Base-by-base conservation (phyloP, 352 stramenopile species). In the Pythium brachiatum region DNA sequence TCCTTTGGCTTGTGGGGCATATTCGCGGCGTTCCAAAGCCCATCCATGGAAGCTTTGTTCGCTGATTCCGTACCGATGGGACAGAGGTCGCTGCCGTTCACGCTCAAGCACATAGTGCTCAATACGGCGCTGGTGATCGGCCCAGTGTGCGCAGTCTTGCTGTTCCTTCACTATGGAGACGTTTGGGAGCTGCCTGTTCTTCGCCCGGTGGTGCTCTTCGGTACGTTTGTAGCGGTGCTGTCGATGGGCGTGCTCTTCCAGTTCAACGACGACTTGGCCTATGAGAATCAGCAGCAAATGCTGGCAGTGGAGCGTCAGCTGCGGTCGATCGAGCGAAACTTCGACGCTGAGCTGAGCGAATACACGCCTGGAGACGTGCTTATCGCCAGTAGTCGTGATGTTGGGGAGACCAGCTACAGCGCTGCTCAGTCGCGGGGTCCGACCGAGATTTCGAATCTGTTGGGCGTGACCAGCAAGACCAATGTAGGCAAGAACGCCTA, bases 221-320 rank as follows among this genome's bases (percentile, higher is more conserved):
- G 88, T 5, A 69, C 76, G 20, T 64, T 89, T 29, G 53, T 96
- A 20, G 80, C 77, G 23, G 64, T 86, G 15, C 48, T 88, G 18
- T 70, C 79, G 16, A 72, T 95, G 64, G 44, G 88, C 0, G 18
- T 86, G 23, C 64, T 96, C 8, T 92, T 94, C 53, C 71, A 78
- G 53, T 87, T 96, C 60, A 78, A 92, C 56, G 88, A 96, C 57
- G 86, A 92, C 64, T 52, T 81, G 18, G 79, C 88, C 8, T 86
- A 76, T 41, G 83, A 93, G 62, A 89, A 89, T 55, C 67, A 83
- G 15, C 65, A 81, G 61, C 70, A 78, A 18, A 62, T 82, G 34
- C 41, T 88, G 11, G 72, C 64, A 0, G 70, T 89, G 26, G 83
- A 93, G 61, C 75, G 76, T 6, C 78, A 91, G 31, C 56, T 86